Conservation (phyloP, 202 grass and related monocot species). For the Zoysia matrella region DNA sequence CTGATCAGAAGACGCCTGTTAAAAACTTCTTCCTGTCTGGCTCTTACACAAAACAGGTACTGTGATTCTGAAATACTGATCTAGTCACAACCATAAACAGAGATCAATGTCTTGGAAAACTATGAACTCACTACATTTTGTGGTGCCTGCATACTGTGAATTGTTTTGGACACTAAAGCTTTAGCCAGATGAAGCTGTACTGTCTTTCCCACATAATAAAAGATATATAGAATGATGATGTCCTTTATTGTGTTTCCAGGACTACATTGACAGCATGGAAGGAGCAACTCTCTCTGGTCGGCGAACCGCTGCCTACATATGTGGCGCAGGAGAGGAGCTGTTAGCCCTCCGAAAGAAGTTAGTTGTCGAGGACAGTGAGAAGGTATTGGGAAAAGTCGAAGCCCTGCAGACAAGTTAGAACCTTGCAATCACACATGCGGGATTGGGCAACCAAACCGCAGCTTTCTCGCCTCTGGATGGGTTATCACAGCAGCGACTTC, state of each 20-base stretch:
- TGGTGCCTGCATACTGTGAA: neutral
- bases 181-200: no score
- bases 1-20: no score
- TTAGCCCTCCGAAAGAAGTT: constrained; percentile 70
- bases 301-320: constrained; percentile 80
- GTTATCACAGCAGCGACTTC: constrained; percentile 35
- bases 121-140: neutral
- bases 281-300: constrained; percentile 68
- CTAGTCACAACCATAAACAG: neutral
- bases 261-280: no score
- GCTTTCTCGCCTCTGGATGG: neutral
- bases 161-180: neutral
- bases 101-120: neutral
- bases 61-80: neutral
- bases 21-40: constrained; percentile 71
- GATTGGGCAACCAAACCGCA: constrained; percentile 24
- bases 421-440: constrained; percentile 28
- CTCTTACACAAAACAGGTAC: constrained; percentile 98
- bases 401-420: constrained; percentile 19
- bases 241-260: no score
- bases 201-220: neutral
- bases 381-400: constrained; percentile 32
- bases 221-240: neutral
- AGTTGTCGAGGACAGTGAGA: constrained; percentile 26
- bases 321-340: constrained; percentile 68